A percentile compares a stretch with the other conserved stretches of the same genome.
phyloP scores from a whole-genome alignment of 1,284 basidiomycete species.

The Austroboletus niveus region DNA sequence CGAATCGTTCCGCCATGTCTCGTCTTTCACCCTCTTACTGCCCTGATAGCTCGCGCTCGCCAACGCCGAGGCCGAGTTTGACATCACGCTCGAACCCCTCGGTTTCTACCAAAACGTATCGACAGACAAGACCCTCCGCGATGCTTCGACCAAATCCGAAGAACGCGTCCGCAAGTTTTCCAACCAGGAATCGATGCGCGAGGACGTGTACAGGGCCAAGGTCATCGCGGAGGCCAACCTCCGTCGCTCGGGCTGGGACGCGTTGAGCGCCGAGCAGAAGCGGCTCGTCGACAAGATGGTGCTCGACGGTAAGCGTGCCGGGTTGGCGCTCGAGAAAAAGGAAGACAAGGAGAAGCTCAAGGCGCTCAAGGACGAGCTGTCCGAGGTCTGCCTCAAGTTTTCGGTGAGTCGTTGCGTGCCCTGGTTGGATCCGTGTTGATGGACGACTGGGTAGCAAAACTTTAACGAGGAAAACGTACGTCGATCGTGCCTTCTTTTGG shows the following conservation, averaged over 20 bases:
- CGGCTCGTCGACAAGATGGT: slow-evolving; percentile 77
- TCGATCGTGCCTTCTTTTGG: neutral
- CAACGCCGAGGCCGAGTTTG: slow-evolving; percentile 53
- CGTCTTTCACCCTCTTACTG: slow-evolving; percentile 19
- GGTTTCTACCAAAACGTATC: slow-evolving; percentile 81
- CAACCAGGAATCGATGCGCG: slow-evolving; percentile 72
- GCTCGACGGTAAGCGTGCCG: slow-evolving; percentile 72
- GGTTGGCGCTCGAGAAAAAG: slow-evolving; percentile 67
- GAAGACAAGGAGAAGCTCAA: slow-evolving; percentile 54
- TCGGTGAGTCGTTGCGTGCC: slow-evolving; percentile 43
- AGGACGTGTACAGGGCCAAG: slow-evolving; percentile 75
- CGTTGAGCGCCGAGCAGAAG: slow-evolving; percentile 63
- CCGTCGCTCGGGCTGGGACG: slow-evolving; percentile 54
- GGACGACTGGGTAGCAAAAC: slow-evolving; percentile 57
- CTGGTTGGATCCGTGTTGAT: neutral
- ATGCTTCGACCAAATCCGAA: slow-evolving; percentile 73
- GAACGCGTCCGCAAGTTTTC: slow-evolving; percentile 62
- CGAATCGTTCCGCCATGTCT: neutral
- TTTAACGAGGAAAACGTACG: slow-evolving; percentile 81
- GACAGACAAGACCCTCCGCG: slow-evolving; percentile 64
- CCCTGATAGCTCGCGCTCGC: slow-evolving; percentile 48
- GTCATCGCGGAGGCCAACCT: slow-evolving; percentile 67
- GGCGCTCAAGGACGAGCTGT: slow-evolving; percentile 65
- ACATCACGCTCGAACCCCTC: slow-evolving; percentile 55
- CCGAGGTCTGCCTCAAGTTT: slow-evolving; percentile 70